Conservation (phyloP, 257 asterid genomes). For the Ballota nigra region DNA sequence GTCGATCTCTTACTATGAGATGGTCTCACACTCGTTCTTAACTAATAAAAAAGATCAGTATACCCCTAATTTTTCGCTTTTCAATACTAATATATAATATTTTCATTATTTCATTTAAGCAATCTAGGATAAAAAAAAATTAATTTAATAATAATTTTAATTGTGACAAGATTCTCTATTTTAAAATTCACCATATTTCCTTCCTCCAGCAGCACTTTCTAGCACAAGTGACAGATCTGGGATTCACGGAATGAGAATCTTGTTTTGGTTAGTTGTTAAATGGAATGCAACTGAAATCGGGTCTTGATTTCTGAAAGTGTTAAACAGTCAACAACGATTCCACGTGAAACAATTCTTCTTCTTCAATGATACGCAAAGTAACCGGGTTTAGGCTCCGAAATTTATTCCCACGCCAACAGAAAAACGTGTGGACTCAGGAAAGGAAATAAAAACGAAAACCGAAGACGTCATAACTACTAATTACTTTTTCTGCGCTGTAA, state of each 20-base stretch:
- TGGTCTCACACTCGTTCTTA: no score
- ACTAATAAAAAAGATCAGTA: no score
- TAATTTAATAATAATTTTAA: no score
- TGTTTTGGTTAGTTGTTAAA: not conserved
- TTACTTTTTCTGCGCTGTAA: not conserved
- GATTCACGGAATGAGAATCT: not conserved
- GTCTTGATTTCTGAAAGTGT: not conserved
- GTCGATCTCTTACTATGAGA: no score
- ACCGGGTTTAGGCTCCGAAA: constrained; percentile 13
- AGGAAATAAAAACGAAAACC: not conserved
- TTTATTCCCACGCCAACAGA: constrained; percentile 22
- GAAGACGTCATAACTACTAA: not conserved
- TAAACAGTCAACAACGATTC: not conserved
- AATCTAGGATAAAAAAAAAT: no score
- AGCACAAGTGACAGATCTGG: no score
- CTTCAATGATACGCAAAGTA: constrained; percentile 28
- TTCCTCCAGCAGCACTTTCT: no score
- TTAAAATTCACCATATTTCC: no score
- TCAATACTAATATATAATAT: no score
- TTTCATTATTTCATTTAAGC: no score
- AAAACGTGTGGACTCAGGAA: constrained; percentile 28
- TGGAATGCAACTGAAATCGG: constrained; percentile 8
- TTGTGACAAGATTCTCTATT: no score
- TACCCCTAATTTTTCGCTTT: no score
- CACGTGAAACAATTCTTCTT: not conserved